A percentile compares a stretch with the other conserved stretches of the same genome.
Evolutionary conservation across 345 rosid species (phyloP).

Genomic region (Corchorus olitorius): DNA sequence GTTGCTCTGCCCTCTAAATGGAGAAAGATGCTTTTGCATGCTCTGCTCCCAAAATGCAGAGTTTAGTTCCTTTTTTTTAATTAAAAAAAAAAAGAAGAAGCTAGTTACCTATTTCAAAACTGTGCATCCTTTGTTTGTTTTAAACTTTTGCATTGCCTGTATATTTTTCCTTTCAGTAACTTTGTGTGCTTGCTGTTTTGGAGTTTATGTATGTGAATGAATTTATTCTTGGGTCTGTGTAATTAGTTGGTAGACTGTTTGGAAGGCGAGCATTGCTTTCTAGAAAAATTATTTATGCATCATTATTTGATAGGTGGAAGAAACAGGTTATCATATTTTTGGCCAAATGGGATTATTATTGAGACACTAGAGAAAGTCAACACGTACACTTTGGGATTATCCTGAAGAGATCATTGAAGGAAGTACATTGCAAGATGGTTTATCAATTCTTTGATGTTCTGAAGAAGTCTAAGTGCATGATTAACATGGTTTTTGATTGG

Average conservation of each 20-base stretch:
- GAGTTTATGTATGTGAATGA: neutral
- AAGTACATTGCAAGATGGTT: conserved; percentile 53
- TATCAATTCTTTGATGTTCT: conserved; percentile 77
- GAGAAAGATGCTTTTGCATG: neutral
- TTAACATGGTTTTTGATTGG: conserved; percentile 78
- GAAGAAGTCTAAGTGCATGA: conserved; percentile 63
- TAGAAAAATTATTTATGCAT: neutral
- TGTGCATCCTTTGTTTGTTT: neutral
- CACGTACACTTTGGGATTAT: conserved; percentile 56
- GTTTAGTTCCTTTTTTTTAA: neutral
- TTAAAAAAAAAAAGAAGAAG: no score
- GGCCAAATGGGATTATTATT: conserved; percentile 40
- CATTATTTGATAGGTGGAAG: conserved; percentile 53
- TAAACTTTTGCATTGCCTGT: neutral
- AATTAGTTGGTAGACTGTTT: neutral
- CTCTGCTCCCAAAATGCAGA: neutral
- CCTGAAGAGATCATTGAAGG: conserved; percentile 53
- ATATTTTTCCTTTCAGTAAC: neutral
- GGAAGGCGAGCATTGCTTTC: neutral
- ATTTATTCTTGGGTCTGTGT: neutral
- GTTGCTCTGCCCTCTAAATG: neutral
- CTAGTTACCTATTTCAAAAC: neutral
- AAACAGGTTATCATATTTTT: conserved; percentile 33
- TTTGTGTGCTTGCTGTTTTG: neutral
- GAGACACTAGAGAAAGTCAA: conserved; percentile 75